Evolutionary conservation across 2,329 filamentous ascomycete species (phyloP).

Genomic region (Beauveria brongniartii): DNA sequence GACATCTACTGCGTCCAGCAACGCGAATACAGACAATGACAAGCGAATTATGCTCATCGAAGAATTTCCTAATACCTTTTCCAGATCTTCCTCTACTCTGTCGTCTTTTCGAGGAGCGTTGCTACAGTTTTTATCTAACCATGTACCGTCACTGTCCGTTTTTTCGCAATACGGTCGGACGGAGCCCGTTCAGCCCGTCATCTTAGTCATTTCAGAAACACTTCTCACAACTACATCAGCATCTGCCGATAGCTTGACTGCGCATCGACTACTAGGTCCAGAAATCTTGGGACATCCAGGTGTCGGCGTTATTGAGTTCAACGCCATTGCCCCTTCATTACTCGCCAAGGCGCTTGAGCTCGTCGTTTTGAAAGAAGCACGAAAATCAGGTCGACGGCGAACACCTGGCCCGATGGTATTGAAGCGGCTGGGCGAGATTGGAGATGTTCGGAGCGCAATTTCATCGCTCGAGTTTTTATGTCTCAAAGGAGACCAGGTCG

Average conservation of each 20-base stretch:
- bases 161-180: slow-evolving; percentile 34
- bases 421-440: slow-evolving; percentile 72
- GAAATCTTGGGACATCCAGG: slow-evolving; percentile 77
- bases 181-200: slow-evolving; percentile 58
- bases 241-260: slow-evolving; percentile 84
- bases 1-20: slow-evolving; percentile 17
- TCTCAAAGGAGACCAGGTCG: slow-evolving; percentile 66
- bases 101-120: slow-evolving; percentile 68
- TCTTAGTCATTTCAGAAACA: slow-evolving; percentile 89
- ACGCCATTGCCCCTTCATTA: slow-evolving; percentile 78
- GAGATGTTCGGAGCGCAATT: slow-evolving; percentile 87
- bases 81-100: slow-evolving; percentile 54
- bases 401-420: slow-evolving; percentile 74
- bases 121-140: slow-evolving; percentile 63
- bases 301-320: slow-evolving; percentile 81
- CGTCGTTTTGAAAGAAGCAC: slow-evolving; percentile 77
- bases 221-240: slow-evolving; percentile 77
- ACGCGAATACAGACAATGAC: slow-evolving; percentile 14
- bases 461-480: slow-evolving; percentile 90
- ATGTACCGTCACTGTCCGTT: slow-evolving; percentile 47
- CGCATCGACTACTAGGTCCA: slow-evolving; percentile 78
- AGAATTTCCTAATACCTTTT: slow-evolving; percentile 73
- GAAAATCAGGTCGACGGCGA: slow-evolving; percentile 63
- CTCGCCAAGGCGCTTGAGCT: slow-evolving; percentile 77
- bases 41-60: slow-evolving; percentile 64